Conservation (phyloP, 202 grass and related monocot species). For the Schoenoplectus triqueter region DNA sequence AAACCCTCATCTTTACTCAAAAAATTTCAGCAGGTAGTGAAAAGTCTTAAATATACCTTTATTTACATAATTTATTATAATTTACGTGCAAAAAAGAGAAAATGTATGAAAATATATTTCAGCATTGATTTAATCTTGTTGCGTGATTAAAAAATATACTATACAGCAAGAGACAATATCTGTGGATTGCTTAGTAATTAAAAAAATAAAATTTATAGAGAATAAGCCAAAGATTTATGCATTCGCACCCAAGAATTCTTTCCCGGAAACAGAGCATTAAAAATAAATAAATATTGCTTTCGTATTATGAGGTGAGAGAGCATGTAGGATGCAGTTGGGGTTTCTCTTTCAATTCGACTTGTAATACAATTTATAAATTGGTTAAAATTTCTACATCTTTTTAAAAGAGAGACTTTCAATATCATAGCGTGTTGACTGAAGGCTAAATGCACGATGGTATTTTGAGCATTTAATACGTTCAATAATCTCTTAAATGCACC, state of each 20-base stretch:
- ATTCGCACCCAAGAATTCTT: neutral
- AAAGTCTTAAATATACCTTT: neutral
- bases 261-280: neutral
- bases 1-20: too few relatives aligned
- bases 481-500: conserved; percentile 28
- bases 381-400: conserved; percentile 29
- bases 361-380: conserved; percentile 15
- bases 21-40: neutral
- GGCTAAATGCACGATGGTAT: neutral
- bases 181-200: neutral
- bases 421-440: conserved; percentile 27
- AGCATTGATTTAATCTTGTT: neutral
- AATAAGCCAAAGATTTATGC: neutral
- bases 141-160: neutral
- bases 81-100: neutral
- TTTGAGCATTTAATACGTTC: neutral
- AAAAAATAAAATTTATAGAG: neutral
- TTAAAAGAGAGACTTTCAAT: neutral
- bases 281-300: neutral
- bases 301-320: conserved; percentile 11
- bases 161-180: neutral
- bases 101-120: neutral
- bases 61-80: neutral
- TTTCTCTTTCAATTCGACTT: conserved; percentile 30
- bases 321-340: neutral